Percentiles rank a stretch among this genome's conserved stretches.
Conservation (phyloP, 768 basidiomycete species). For the Pleurotus sapidus region DNA sequence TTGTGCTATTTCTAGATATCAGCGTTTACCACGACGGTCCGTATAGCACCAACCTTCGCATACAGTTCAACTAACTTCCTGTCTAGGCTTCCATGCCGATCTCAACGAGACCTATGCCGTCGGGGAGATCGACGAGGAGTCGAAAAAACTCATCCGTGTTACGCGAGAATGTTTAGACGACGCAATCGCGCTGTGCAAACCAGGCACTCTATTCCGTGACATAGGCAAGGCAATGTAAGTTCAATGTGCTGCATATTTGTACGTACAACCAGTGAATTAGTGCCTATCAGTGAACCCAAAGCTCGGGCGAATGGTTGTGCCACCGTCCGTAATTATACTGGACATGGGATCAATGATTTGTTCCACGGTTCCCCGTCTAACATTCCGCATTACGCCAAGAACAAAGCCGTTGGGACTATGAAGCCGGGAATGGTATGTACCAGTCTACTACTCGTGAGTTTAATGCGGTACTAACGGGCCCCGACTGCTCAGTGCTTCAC, state of each 20-base stretch:
- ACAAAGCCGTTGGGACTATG: slow-evolving; percentile 91
- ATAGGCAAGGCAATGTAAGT: slow-evolving; percentile 83
- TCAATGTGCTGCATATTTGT: neutral
- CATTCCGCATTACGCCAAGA: slow-evolving; percentile 93
- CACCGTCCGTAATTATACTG: slow-evolving; percentile 90
- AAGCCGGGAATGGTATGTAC: slow-evolving; percentile 82
- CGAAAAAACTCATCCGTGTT: slow-evolving; percentile 78
- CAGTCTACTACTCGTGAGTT: neutral
- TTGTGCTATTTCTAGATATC: slow-evolving; percentile 50
- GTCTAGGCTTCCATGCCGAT: slow-evolving; percentile 84
- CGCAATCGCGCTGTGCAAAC: slow-evolving; percentile 91
- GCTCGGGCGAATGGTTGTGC: slow-evolving; percentile 82
- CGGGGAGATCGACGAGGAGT: slow-evolving; percentile 80
- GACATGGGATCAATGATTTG: slow-evolving; percentile 84
- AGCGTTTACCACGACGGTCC: slow-evolving; percentile 76
- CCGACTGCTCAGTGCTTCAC: slow-evolving; percentile 52
- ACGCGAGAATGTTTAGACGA: slow-evolving; percentile 84
- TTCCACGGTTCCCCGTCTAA: slow-evolving; percentile 81
- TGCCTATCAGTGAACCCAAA: slow-evolving; percentile 66
- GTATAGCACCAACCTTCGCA: slow-evolving; percentile 6
- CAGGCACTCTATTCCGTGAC: slow-evolving; percentile 87
- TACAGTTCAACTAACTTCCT: neutral
- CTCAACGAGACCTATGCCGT: slow-evolving; percentile 93
- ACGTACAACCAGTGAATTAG: slow-evolving; percentile 1
- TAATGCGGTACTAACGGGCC: neutral